Conservation (phyloP, 306 rosid species). For the Trifolium pratense region DNA sequence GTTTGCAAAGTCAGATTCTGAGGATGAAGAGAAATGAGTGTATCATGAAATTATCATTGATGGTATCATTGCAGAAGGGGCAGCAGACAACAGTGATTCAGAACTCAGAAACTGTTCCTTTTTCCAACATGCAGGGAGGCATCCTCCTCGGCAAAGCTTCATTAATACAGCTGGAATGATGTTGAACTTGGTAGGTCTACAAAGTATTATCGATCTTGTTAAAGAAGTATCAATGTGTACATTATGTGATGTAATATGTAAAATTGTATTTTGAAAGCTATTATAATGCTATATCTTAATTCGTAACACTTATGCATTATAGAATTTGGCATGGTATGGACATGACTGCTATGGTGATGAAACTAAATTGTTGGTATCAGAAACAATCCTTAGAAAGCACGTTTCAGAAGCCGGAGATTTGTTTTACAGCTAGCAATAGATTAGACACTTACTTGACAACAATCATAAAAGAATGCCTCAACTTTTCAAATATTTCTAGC, state of each 20-base stretch:
- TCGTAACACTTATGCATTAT: too few relatives aligned
- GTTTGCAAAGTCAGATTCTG: conserved; percentile 87
- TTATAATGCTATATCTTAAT: conserved; percentile 3
- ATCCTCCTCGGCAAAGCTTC: neutral
- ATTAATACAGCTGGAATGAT: neutral
- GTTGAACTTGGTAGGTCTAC: conserved; percentile 18
- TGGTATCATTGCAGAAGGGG: conserved; percentile 1
- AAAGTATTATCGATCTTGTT: neutral
- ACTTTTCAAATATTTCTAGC: neutral
- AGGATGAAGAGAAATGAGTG: conserved; percentile 85
- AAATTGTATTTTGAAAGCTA: conserved; percentile 32
- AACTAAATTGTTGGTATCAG: neutral
- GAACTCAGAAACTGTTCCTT: conserved; percentile 20
- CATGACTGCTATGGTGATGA: neutral
- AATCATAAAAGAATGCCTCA: neutral
- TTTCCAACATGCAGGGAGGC: neutral
- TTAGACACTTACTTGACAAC: neutral
- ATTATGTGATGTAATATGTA: conserved; percentile 6
- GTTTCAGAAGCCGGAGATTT: neutral
- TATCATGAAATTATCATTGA: conserved; percentile 24
- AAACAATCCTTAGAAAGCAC: neutral
- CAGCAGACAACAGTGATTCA: neutral
- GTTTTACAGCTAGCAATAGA: neutral
- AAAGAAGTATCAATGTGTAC: conserved; percentile 28
- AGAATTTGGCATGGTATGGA: neutral